These are phyloP conservation scores for Mycena olivaceomarginata DNA, from an alignment of 768 basidiomycete species.

Conservation along the genomic window DNA sequence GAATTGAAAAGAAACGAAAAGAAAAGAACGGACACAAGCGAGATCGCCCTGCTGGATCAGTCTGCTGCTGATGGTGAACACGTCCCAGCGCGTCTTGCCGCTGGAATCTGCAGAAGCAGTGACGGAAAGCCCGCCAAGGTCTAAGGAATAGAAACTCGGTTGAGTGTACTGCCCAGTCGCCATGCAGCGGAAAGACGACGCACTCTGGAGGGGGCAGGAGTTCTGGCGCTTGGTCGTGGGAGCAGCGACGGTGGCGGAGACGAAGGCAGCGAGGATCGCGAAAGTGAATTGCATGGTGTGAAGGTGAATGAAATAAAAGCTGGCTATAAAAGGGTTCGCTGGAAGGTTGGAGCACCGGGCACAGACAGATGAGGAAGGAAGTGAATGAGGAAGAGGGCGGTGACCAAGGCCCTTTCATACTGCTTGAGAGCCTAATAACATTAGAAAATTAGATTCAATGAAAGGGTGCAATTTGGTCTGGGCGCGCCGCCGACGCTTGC, in stretches of 20 bases:
- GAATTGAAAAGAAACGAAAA: neutral
- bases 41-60: constrained; percentile 34
- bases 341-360: constrained; percentile 19
- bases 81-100: constrained; percentile 3
- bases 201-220: constrained; percentile 32
- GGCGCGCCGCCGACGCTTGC: neutral
- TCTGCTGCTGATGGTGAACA: neutral
- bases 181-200: neutral
- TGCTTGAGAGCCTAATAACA: neutral
- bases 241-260: constrained; percentile 26
- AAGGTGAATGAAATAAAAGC: neutral
- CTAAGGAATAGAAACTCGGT: neutral
- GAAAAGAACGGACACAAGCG: constrained; percentile 22
- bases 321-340: neutral
- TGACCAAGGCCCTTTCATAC: constrained; percentile 10
- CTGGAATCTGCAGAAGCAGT: constrained; percentile 30
- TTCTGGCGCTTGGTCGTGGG: constrained; percentile 36
- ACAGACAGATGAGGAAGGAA: neutral
- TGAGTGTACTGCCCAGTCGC: neutral
- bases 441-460: neutral
- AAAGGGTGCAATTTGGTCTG: neutral
- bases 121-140: constrained; percentile 24
- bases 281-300: constrained; percentile 34
- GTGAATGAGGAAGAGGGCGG: constrained; percentile 18
- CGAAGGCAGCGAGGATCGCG: constrained; percentile 27